Evolutionary conservation across 352 stramenopile species (phyloP).

Genomic region (Aphanomyces astaci): DNA sequence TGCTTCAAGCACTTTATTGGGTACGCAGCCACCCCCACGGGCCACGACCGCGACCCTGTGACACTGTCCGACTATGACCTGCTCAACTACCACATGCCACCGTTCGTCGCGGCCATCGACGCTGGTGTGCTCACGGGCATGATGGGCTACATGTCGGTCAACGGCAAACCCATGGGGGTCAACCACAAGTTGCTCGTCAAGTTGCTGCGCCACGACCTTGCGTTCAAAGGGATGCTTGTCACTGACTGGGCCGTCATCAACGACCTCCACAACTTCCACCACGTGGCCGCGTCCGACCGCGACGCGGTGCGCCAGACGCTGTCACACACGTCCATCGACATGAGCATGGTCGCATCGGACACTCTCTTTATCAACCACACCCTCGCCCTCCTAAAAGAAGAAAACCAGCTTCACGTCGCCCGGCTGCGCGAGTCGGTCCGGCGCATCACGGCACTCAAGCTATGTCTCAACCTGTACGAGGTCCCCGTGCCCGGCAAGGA

Average conservation of each 20-base stretch:
- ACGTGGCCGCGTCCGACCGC: slow-evolving; percentile 35
- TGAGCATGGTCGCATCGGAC: slow-evolving; percentile 73
- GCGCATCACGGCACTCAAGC: slow-evolving; percentile 64
- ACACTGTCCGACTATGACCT: slow-evolving; percentile 68
- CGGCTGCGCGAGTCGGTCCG: slow-evolving; percentile 54
- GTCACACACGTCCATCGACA: slow-evolving; percentile 74
- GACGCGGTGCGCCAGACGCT: slow-evolving; percentile 65
- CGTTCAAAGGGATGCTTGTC: slow-evolving; percentile 83
- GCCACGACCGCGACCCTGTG: slow-evolving; percentile 74
- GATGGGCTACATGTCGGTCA: slow-evolving; percentile 91
- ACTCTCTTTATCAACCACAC: slow-evolving; percentile 30
- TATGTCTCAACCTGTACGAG: slow-evolving; percentile 56
- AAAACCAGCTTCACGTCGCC: slow-evolving; percentile 31
- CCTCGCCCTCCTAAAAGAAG: slow-evolving; percentile 45
- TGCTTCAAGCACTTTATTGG: slow-evolving; percentile 89
- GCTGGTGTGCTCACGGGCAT: slow-evolving; percentile 83
- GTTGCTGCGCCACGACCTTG: slow-evolving; percentile 71
- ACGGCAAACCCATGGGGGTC: slow-evolving; percentile 82
- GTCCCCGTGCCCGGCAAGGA: slow-evolving; percentile 37
- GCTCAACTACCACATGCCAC: slow-evolving; percentile 77
- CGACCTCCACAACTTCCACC: slow-evolving; percentile 66
- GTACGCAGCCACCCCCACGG: slow-evolving; percentile 75
- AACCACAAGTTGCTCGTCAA: slow-evolving; percentile 51
- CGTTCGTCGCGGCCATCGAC: slow-evolving; percentile 72
- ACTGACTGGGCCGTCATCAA: slow-evolving; percentile 90